Base-by-base conservation (phyloP, 257 asterid species). In the Solanum peruvianum region DNA sequence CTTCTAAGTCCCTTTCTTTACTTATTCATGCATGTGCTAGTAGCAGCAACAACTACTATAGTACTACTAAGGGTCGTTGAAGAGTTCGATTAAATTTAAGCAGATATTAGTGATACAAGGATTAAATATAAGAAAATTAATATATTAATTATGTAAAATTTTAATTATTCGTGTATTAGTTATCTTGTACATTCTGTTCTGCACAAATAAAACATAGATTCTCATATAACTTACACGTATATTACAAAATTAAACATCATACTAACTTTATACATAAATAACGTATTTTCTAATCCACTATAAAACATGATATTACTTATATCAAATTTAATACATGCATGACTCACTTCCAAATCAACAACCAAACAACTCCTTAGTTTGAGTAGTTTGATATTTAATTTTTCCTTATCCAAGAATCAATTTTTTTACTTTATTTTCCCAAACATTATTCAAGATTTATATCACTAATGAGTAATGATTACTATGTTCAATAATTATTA, bases 141-240 rank as follows among this genome's bases (percentile, higher is more conserved):
- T 52, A 23, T 16, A 6, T 52, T 52, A 52, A 52, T 6, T 21
- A 33, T 1, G 62, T 0, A 52, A 5, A 6, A 1, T 18, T 52
- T 52, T 52, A 52, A 3, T 52, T 52, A 52, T 52, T 52, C 11
- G 7, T 52, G 10, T 18, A 52, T 52, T 52, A 52, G n/a, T 52
- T 52, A 52, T 52, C 0, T 1, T 10, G 2, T 0, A 52, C 1
- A 52, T 18, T 52, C 10, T 52, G 7, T 52, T 1, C 0, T 18
- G 4, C 62, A 52, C 20, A 52, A 18, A 52, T 18, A 52, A 52
- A 2, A 52, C n/a, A 52, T 52, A 6, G 1, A 52, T 52, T 52
- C 10, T 52, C n/a, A 16, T 16, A 52, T 18, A 52, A 52, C n/a
- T 52, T 52, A 2, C 10, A 52, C n/a, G 7, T 52, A 3, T 52